Percentiles rank a stretch among this genome's conserved stretches.
phyloP scores from a whole-genome alignment of 305 asterid species.

The Galium porrigens region DNA sequence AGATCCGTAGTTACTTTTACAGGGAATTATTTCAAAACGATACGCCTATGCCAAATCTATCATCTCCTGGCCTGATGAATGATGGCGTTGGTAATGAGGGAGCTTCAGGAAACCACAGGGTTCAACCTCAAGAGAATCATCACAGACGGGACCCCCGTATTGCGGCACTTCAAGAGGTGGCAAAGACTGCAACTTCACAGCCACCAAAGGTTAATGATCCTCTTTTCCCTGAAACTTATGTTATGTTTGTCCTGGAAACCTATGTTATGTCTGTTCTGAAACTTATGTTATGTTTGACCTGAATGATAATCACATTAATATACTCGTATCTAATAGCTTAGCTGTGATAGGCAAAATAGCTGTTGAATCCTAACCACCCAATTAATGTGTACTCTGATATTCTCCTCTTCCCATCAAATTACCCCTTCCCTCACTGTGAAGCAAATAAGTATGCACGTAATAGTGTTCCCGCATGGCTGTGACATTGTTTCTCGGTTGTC shows the following conservation, averaged over 20 bases:
- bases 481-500: background rate
- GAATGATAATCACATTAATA: background rate
- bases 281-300: no score
- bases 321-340: background rate
- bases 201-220: constrained; percentile 18
- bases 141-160: constrained; percentile 16
- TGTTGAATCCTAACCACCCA: background rate
- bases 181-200: constrained; percentile 11
- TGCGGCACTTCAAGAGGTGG: constrained; percentile 18
- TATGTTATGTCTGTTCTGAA: no score
- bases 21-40: constrained; percentile 24
- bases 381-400: background rate
- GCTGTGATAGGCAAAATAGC: background rate
- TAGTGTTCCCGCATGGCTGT: background rate
- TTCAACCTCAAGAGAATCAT: constrained; percentile 22
- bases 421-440: background rate
- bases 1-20: constrained; percentile 22
- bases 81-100: constrained; percentile 16
- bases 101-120: constrained; percentile 14
- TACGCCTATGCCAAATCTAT: constrained; percentile 11
- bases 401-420: background rate
- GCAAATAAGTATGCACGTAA: no score
- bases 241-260: background rate
- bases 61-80: constrained; percentile 22
- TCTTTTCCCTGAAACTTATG: background rate